phyloP scores from a whole-genome alignment of 495 filamentous ascomycete genomes.

The Penicillium tannophilum region DNA sequence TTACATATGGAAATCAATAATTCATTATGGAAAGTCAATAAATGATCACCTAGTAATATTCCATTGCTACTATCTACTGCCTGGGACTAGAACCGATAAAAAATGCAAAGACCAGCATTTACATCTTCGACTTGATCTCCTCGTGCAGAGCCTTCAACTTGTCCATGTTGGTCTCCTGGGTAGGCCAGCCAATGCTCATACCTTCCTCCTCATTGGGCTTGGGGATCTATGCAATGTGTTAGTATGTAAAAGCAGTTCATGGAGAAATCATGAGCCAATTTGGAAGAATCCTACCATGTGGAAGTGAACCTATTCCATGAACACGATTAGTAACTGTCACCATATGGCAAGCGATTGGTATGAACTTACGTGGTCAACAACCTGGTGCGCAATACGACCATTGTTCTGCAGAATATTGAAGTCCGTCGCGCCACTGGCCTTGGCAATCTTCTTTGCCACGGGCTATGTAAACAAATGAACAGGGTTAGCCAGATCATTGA shows the following conservation, averaged over 20 bases:
- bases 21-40: background rate
- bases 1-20: background rate
- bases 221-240: constrained; percentile 66
- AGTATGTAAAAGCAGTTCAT: constrained; percentile 7
- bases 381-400: constrained; percentile 88
- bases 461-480: constrained; percentile 50
- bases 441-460: constrained; percentile 82
- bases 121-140: constrained; percentile 89
- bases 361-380: constrained; percentile 81
- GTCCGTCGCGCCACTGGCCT: constrained; percentile 71
- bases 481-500: constrained; percentile 15
- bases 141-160: constrained; percentile 76
- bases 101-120: constrained; percentile 27
- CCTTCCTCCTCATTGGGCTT: constrained; percentile 89
- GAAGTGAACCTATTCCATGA: constrained; percentile 70
- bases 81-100: background rate
- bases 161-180: constrained; percentile 76
- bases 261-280: background rate
- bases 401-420: constrained; percentile 99
- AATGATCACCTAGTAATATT: background rate
- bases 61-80: background rate
- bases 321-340: constrained; percentile 4
- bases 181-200: constrained; percentile 78
- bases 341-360: background rate
- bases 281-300: constrained; percentile 68